Evolutionary conservation across 2,329 filamentous ascomycete species (phyloP), one percentile per base, ranked within the genome.

Genomic region (Colletotrichum sp.): DNA sequence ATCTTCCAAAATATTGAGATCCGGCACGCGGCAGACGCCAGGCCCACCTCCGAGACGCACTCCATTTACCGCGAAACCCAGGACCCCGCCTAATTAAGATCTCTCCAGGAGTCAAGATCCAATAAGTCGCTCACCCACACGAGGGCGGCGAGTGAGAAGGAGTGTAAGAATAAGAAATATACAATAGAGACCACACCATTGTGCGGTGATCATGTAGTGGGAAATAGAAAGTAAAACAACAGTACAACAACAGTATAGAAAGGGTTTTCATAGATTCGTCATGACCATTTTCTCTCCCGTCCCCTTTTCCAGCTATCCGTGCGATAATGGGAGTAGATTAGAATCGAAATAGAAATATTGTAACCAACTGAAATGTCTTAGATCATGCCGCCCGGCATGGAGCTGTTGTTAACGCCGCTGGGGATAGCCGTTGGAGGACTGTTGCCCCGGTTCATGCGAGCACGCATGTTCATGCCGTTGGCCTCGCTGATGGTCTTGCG

Each of bases 311-410:
- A n/a, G 28, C 64, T 30, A 64, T 39, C 63, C 72, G 34, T 68
- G 55, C 26, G n/a, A 62, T 64, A 72, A 36, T 30, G 55, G 64
- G 62, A 71, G 34, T 55, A 26, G 30, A 65, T 67, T 36, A 73
- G 68, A 68, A 63, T 15, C 22, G 10, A 59, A 59, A 18, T 57
- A 28, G 28, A 30, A 60, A 30, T 59, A 9, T 24, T 52, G 66
- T 68, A 55, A 16, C 9, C 9, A 26, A n/a, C 18, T 59, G 60
- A 16, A 75, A 8, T 18, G n/a, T 13, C 44, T 84, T 80, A 89
- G 75, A 89, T 88, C 87, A 89, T 87, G 67, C 87, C 88, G 26
- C 87, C 87, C 0, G 87, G 85, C 75, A 85, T 74, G 70, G 77
- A 55, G 26, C 68, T 59, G 52, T 71, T 81, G 70, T 82, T 81